Evolutionary conservation across 352 stramenopile species (phyloP).

Genomic region (Blastocystis sp.): DNA sequence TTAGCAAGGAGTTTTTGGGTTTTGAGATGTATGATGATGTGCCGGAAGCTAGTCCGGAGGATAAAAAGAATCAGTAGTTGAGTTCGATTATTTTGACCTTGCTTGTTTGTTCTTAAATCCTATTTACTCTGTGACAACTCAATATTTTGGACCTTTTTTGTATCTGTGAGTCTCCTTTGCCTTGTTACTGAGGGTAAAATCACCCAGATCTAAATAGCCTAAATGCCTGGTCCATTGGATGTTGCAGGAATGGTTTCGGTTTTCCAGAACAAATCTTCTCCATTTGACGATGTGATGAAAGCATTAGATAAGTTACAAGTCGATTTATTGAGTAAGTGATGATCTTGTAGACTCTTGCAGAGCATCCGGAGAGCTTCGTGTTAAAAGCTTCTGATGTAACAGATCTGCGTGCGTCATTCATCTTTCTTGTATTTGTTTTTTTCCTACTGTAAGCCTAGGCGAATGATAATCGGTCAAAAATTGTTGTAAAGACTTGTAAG

Average conservation of each 20-base stretch:
- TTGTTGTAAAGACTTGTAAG: neutral
- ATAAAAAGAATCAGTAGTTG: slow-evolving; percentile 34
- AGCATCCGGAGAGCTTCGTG: neutral
- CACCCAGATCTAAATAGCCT: neutral
- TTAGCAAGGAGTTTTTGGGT: slow-evolving; percentile 16
- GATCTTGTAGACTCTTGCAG: neutral
- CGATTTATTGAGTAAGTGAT: neutral
- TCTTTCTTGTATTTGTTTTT: neutral
- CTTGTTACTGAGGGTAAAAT: neutral
- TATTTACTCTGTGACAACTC: neutral
- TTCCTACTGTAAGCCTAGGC: neutral
- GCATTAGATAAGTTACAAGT: neutral
- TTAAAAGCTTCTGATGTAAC: neutral
- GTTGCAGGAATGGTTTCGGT: neutral
- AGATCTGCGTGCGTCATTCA: neutral
- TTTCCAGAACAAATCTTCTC: neutral
- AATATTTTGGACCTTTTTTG: neutral
- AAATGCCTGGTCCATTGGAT: neutral
- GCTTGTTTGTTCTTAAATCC: slow-evolving; percentile 7
- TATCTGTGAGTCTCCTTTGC: neutral
- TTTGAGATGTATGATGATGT: neutral
- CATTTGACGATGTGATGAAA: neutral
- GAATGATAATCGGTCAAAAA: neutral
- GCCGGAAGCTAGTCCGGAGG: neutral
- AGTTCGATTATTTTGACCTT: slow-evolving; percentile 9